Evolutionary conservation across 2,329 filamentous ascomycete genomes (phyloP), one percentile per base, ranked within the genome.

Genomic region (Zopfia rhizophila): DNA sequence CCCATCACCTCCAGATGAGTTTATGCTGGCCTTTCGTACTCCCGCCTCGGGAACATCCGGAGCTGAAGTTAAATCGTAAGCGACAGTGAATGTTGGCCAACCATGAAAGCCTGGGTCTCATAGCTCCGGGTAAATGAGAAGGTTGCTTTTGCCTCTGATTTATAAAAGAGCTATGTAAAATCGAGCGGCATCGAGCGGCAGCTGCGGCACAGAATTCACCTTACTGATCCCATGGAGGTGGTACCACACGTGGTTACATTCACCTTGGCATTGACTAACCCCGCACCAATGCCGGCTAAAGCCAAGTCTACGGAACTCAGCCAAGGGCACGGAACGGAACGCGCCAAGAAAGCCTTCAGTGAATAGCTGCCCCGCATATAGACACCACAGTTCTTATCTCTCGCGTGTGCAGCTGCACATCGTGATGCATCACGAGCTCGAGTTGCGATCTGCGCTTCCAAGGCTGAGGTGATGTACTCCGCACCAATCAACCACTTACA

Each of bases 201-300:
- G n/a, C 29, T 16, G 21, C 12, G n/a, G n/a, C n/a, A n/a, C n/a
- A n/a, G n/a, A n/a, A n/a, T n/a, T n/a, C n/a, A n/a, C n/a, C n/a
- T n/a, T n/a, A 7, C 6, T 13, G 11, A n/a, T 40, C 24, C 47
- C 42, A 28, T 19, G 11, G 25, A 38, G 22, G 12, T 25, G 47
- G 42, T 42, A 46, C 3, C 19, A 42, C 47, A 51, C 47, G 42
- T 38, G 47, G 21, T 21, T 25, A 37, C 47, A 51, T 51, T 51
- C 42, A 51, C 47, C 41, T 42, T 44, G 46, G 39, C 47, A 46
- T 29, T n/a, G 8, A 27, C 8, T 27, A 27, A 27, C 24, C 24
- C 24, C 24, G 24, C 24, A 27, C n/a, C 24, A 13, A 13, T 7
- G 28, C 28, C 28, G 28, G 28, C 10, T 30, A 30, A 30, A 30